Base-by-base conservation (phyloP, 106 monocot species). In the Apostasia shenzhenica region DNA sequence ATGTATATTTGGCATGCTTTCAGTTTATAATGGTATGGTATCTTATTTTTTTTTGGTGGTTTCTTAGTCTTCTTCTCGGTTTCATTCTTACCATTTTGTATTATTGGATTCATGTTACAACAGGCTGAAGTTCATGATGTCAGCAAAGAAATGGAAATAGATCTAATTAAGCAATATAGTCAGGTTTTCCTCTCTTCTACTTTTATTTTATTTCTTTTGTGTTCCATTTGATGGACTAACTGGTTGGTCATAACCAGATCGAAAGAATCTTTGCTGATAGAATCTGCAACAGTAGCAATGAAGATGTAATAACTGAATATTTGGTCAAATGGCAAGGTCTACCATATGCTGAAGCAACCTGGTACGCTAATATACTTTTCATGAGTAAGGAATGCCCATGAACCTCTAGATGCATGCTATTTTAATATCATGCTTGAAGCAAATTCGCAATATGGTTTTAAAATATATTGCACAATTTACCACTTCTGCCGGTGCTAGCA, bases 51-150 rank as follows among this genome's bases (percentile, higher is more conserved):
- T 26, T 26, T 26, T 26, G 26, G 26, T 26, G 26, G 26, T 26
- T 26, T 26, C 26, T 26, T 26, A 26, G 26, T 26, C 26, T 26
- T 26, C 26, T 26, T 26, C 26, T 26, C 26, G 0, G 26, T 26
- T 26, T 26, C 26, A 26, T 26, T 26, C 26, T 26, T 26, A 26
- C 26, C 26, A 26, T 26, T 26, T 26, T 26, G 26, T 26, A 26
- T 26, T 26, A 26, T 55, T 61, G 3, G 7, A 48, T 9, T 54
- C 26, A 74, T 69, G 50, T 5, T 62, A n/a, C 72, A 69, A 58
- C 75, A 93, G 93, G 87, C 69, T 86, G 99, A 99, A 70, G 90
- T 99, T 68, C 99, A 99, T 87, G 99, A 99, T 77, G 93, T 99
- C 42, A 70, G 92, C 83, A 93, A 90, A 60, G 99, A 99, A 85